Conservation (phyloP, 2,329 filamentous ascomycete genomes). For the Fusarium fracticaudum region DNA sequence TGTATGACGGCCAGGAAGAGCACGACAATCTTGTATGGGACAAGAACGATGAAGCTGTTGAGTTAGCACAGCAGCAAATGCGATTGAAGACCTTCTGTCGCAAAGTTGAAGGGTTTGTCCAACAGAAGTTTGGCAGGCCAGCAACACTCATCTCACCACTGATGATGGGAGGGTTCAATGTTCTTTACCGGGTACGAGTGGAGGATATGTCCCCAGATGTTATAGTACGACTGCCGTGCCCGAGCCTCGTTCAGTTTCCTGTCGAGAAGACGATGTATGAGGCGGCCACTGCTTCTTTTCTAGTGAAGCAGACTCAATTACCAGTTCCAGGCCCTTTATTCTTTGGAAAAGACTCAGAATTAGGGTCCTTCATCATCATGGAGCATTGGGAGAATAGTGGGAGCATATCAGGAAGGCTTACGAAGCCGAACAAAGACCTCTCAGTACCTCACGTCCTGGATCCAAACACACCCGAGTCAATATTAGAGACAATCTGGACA, state of each 20-base stretch:
- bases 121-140: neutral
- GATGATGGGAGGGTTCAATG: neutral
- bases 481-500: slow-evolving; percentile 46
- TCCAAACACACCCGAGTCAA: slow-evolving; percentile 43
- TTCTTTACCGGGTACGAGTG: neutral
- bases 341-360: slow-evolving; percentile 25
- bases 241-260: neutral
- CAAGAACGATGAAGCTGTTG: slow-evolving; percentile 7
- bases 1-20: slow-evolving; percentile 21
- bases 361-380: slow-evolving; percentile 46
- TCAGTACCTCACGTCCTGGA: neutral
- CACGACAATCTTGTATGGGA: slow-evolving; percentile 26
- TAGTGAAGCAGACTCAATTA: slow-evolving; percentile 6
- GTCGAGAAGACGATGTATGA: slow-evolving; percentile 22
- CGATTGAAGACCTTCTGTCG: slow-evolving; percentile 2
- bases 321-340: neutral
- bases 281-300: slow-evolving; percentile 9
- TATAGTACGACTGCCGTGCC: slow-evolving; percentile 3
- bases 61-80: neutral
- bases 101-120: neutral
- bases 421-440: neutral
- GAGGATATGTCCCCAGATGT: neutral
- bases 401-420: slow-evolving; percentile 32
- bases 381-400: slow-evolving; percentile 36
- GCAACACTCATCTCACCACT: slow-evolving; percentile 2